Conservation (phyloP, 1,284 basidiomycete species). For the Hemileccinum hortonii region DNA sequence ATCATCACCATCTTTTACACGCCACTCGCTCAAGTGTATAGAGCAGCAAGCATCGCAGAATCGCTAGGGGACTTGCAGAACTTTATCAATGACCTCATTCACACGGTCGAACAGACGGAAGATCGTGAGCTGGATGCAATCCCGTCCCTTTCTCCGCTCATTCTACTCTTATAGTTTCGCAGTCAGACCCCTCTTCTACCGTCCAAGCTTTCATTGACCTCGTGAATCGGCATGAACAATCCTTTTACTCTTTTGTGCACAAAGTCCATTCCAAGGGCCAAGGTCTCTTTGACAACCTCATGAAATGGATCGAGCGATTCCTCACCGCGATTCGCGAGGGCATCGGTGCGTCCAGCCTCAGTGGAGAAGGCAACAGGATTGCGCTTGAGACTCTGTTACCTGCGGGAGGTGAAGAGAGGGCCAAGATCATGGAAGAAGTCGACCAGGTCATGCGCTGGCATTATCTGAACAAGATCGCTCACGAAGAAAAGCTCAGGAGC, state of each 20-base stretch:
- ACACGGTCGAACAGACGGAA: slow-evolving; percentile 90
- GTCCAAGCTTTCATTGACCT: slow-evolving; percentile 95
- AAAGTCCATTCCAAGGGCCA: slow-evolving; percentile 98
- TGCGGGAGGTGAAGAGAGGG: slow-evolving; percentile 71
- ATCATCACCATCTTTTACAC: slow-evolving; percentile 99
- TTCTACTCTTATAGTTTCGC: slow-evolving; percentile 54
- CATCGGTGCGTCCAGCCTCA: slow-evolving; percentile 50
- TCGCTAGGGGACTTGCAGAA: slow-evolving; percentile 89
- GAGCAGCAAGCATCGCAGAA: slow-evolving; percentile 95
- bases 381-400: slow-evolving; percentile 88
- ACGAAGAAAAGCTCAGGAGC: slow-evolving; percentile 84
- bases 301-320: slow-evolving; percentile 97
- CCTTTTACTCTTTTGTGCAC: slow-evolving; percentile 97
- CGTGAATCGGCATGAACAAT: slow-evolving; percentile 90
- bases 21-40: slow-evolving; percentile 97
- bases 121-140: slow-evolving; percentile 60
- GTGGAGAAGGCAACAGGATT: slow-evolving; percentile 35
- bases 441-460: slow-evolving; percentile 88
- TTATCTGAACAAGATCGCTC: slow-evolving; percentile 86
- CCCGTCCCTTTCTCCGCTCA: slow-evolving; percentile 8
- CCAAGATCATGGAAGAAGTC: slow-evolving; percentile 78
- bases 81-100: slow-evolving; percentile 95
- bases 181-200: slow-evolving; percentile 81
- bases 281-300: slow-evolving; percentile 89
- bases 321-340: slow-evolving; percentile 91